A percentile compares a stretch with the other conserved stretches of the same genome.
These are phyloP conservation scores for Rhodosorus marinus DNA, from an alignment of 23 red algal species.

Conservation along the genomic window DNA sequence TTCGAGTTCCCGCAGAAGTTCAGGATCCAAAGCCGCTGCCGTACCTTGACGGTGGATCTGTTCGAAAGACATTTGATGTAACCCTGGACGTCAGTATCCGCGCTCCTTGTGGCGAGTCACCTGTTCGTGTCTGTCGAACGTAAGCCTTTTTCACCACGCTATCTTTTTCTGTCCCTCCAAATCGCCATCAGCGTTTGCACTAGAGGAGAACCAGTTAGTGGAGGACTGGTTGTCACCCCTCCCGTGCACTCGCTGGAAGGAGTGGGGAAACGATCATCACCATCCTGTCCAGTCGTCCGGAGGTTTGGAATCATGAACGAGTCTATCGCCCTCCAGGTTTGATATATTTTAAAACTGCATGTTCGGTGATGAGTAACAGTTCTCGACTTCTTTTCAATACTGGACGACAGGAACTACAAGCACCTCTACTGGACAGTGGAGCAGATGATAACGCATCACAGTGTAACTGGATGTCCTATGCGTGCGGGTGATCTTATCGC, in stretches of 20 bases:
- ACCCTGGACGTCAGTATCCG: conserved; percentile 13
- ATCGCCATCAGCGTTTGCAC: conserved; percentile 3
- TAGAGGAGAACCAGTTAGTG: conserved; percentile 7
- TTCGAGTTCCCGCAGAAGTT: conserved; percentile 16
- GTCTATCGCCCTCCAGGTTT: too few relatives aligned
- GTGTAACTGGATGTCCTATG: conserved; percentile 27
- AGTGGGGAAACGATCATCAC: too few relatives aligned
- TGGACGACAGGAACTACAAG: conserved; percentile 10
- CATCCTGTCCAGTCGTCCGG: too few relatives aligned
- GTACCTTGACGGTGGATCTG: conserved; percentile 12
- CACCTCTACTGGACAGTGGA: conserved; percentile 40
- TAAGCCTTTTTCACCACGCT: conserved; percentile 1
- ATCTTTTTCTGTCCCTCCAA: conserved; percentile 8
- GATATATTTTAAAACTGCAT: too few relatives aligned
- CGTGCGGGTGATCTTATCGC: conserved; percentile 20
- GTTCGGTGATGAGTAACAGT: neutral
- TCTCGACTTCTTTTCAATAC: neutral
- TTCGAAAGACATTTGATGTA: conserved; percentile 21
- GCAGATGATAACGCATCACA: conserved; percentile 32
- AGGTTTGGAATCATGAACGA: too few relatives aligned
- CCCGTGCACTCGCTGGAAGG: too few relatives aligned
- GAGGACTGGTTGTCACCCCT: conserved; percentile 4
- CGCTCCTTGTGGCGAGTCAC: neutral
- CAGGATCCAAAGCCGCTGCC: conserved; percentile 19
- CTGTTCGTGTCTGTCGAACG: conserved; percentile 14